A percentile compares a stretch with the other conserved stretches of the same genome.
phyloP scores from a whole-genome alignment of 2,329 filamentous ascomycete genomes.

The Cladophialophora psammophila region DNA sequence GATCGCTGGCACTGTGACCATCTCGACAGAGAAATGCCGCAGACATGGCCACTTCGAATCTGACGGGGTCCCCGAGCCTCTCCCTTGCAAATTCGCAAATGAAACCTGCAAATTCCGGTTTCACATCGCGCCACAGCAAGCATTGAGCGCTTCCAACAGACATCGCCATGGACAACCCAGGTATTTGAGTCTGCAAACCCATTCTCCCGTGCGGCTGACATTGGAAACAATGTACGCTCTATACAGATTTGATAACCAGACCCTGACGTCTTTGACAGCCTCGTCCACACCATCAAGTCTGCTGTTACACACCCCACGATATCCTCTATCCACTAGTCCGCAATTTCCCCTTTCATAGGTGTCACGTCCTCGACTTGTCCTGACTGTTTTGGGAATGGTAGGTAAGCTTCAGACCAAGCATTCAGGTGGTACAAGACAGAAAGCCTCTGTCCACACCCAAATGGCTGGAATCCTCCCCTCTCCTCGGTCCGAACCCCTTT shows the following conservation, averaged over 20 bases:
- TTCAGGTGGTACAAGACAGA: conserved; percentile 23
- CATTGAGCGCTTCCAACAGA: neutral
- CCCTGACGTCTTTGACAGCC: conserved; percentile 26
- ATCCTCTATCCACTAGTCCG: conserved; percentile 10
- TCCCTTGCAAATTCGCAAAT: conserved; percentile 1
- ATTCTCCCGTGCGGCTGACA: neutral
- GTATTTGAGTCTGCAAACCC: neutral
- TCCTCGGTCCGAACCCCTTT: conserved; percentile 12
- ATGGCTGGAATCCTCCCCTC: conserved; percentile 17
- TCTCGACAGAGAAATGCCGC: neutral
- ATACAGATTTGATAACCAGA: conserved; percentile 1
- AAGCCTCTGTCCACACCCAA: conserved; percentile 13
- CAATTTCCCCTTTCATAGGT: conserved; percentile 26
- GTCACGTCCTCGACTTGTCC: conserved; percentile 12
- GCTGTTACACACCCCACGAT: conserved; percentile 7
- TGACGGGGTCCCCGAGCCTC: neutral
- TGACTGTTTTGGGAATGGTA: conserved; percentile 2
- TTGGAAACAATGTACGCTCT: neutral
- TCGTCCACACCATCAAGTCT: conserved; percentile 14
- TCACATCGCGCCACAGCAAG: neutral
- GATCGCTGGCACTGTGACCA: neutral
- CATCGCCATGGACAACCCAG: conserved; percentile 1
- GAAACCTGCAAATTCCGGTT: conserved; percentile 15
- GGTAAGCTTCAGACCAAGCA: conserved; percentile 15
- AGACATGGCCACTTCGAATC: neutral